These are phyloP conservation scores for Cornus suecica DNA, from an alignment of 148 eudicot species.

Conservation along the genomic window DNA sequence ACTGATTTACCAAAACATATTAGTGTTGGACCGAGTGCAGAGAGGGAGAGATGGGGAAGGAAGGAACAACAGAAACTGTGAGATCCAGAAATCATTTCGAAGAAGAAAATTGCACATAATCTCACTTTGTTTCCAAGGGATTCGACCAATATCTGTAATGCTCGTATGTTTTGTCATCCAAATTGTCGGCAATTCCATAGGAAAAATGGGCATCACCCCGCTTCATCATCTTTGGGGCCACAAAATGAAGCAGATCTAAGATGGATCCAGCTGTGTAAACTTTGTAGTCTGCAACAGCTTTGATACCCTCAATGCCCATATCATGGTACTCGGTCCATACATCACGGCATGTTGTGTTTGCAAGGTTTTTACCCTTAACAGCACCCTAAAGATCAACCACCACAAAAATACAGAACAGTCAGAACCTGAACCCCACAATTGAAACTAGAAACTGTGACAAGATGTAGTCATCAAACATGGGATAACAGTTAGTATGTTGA, in stretches of 20 bases:
- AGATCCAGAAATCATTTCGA: background rate
- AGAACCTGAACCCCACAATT: background rate
- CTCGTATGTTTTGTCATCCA: constrained; percentile 68
- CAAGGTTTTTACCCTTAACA: constrained; percentile 64
- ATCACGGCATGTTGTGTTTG: constrained; percentile 70
- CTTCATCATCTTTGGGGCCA: constrained; percentile 94
- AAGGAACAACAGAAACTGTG: background rate
- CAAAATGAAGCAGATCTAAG: constrained; percentile 65
- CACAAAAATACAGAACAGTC: background rate
- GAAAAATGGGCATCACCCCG: constrained; percentile 85
- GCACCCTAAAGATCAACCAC: constrained; percentile 53
- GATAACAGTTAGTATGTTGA: background rate
- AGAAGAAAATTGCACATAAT: background rate
- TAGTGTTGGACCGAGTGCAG: background rate
- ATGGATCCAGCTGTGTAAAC: constrained; percentile 64
- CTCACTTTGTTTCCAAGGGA: constrained; percentile 80
- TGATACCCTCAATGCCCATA: constrained; percentile 67
- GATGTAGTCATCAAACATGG: background rate
- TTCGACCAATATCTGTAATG: constrained; percentile 90
- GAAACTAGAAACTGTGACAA: background rate
- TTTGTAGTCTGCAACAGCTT: constrained; percentile 73
- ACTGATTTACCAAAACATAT: background rate
- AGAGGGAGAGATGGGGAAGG: constrained; percentile 10
- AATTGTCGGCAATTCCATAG: constrained; percentile 85
- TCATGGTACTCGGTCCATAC: constrained; percentile 93